Percentiles rank a stretch among this genome's conserved stretches.
phyloP scores from a whole-genome alignment of 2,329 filamentous ascomycete species.

The Pyrenophora seminiperda region DNA sequence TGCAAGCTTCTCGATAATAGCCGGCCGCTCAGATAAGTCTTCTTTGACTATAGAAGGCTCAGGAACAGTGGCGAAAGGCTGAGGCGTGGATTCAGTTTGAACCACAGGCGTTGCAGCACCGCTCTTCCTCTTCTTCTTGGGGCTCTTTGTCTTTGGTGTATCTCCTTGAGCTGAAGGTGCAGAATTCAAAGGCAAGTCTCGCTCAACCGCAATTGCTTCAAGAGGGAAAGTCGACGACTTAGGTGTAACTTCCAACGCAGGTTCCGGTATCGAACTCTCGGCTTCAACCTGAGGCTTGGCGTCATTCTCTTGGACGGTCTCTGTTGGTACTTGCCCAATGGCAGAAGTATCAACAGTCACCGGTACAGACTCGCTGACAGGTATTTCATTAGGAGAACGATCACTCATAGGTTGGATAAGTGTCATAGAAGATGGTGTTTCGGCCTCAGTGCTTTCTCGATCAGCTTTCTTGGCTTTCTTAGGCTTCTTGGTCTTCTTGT shows the following conservation, averaged over 20 bases:
- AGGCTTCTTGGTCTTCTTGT: constrained; percentile 38
- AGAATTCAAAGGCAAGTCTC: background rate
- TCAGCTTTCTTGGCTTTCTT: constrained; percentile 38
- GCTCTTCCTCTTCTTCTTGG: constrained; percentile 29
- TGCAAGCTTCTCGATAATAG: background rate
- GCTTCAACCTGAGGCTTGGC: background rate
- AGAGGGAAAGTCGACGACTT: background rate
- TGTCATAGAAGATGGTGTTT: constrained; percentile 12
- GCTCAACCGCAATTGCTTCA: background rate
- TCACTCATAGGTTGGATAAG: constrained; percentile 12
- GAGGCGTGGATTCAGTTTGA: constrained; percentile 1
- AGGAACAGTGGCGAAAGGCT: constrained; percentile 2
- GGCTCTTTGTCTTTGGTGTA: constrained; percentile 27
- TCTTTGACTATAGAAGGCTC: background rate
- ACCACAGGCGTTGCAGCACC: constrained; percentile 14
- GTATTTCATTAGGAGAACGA: constrained; percentile 1
- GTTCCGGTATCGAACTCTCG: background rate
- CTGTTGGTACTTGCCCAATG: background rate
- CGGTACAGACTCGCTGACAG: background rate
- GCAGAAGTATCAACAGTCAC: background rate
- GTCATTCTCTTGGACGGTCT: background rate
- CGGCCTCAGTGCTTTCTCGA: constrained; percentile 22
- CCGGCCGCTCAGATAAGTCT: background rate
- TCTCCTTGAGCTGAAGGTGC: constrained; percentile 8
- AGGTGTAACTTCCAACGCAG: background rate